Evolutionary conservation across 2,329 filamentous ascomycete genomes (phyloP).

Genomic region (Fusarium brevicatenulatum): DNA sequence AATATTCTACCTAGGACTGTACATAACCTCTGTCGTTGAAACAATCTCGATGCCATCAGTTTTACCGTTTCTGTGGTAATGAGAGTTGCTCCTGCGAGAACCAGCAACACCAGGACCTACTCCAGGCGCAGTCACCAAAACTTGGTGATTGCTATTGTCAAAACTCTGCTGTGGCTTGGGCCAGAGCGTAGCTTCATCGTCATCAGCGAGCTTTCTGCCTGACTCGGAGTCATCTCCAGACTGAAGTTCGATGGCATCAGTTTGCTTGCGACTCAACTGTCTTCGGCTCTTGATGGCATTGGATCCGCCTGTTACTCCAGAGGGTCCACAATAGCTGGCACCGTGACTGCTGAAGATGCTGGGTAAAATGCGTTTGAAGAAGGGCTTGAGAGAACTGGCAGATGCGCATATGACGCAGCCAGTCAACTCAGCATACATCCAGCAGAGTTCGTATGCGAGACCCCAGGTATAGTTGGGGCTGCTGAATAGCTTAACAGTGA

Average conservation of each 20-base stretch:
- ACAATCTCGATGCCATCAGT: constrained; percentile 27
- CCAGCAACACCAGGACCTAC: not conserved
- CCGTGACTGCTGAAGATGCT: constrained; percentile 15
- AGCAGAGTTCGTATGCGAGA: constrained; percentile 36
- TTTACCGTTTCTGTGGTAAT: not conserved
- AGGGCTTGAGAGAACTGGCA: constrained; percentile 34
- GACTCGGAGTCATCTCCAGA: constrained; percentile 37
- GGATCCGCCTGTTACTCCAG: constrained; percentile 9
- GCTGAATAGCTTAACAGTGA: constrained; percentile 35
- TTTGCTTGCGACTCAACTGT: constrained; percentile 33
- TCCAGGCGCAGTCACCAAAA: constrained; percentile 13
- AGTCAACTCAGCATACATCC: constrained; percentile 42
- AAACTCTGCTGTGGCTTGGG: constrained; percentile 5
- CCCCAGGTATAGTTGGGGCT: constrained; percentile 39
- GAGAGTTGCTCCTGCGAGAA: not conserved
- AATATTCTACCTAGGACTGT: constrained; percentile 19
- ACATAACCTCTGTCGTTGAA: constrained; percentile 27
- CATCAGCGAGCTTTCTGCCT: constrained; percentile 19
- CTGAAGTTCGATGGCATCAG: constrained; percentile 36
- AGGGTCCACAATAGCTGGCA: constrained; percentile 12
- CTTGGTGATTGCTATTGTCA: constrained; percentile 5
- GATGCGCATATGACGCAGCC: constrained; percentile 41
- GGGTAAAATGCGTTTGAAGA: constrained; percentile 34
- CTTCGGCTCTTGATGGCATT: constrained; percentile 16
- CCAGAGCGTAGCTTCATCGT: constrained; percentile 37